Evolutionary conservation across 106 monocot species (phyloP).

Genomic region (Dendrobium catenatum): DNA sequence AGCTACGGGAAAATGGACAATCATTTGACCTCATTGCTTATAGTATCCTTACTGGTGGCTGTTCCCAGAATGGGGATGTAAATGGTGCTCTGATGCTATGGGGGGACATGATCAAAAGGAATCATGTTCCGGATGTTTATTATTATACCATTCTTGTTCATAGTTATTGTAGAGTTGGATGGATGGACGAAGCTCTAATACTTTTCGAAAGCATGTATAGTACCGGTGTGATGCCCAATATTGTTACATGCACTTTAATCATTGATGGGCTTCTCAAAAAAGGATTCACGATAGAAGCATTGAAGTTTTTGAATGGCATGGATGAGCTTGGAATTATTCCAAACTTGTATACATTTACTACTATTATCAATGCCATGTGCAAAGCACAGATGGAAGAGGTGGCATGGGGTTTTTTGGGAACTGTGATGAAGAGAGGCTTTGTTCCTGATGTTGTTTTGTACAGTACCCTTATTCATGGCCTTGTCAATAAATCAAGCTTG

Average conservation of each 20-base stretch:
- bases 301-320: neutral
- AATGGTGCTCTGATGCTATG: conserved; percentile 4
- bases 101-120: conserved; percentile 8
- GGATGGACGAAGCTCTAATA: neutral
- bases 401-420: conserved; percentile 14
- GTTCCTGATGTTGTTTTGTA: conserved; percentile 17
- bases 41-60: conserved; percentile 15
- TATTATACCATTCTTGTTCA: conserved; percentile 4
- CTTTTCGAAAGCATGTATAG: conserved; percentile 5
- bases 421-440: conserved; percentile 13
- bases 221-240: conserved; percentile 8
- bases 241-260: conserved; percentile 22
- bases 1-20: neutral
- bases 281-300: neutral
- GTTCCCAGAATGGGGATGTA: conserved; percentile 5
- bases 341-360: conserved; percentile 6
- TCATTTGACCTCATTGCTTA: conserved; percentile 9
- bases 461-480: conserved; percentile 5
- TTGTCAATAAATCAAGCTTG: conserved; percentile 1
- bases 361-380: conserved; percentile 12
- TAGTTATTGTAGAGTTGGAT: conserved; percentile 6
- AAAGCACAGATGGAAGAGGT: neutral
- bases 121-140: conserved; percentile 10
- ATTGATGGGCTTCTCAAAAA: conserved; percentile 9
- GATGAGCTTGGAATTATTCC: conserved; percentile 1